Evolutionary conservation across 2,329 filamentous ascomycete genomes (phyloP), one percentile per base, ranked within the genome.

Genomic region (Endoconidiophora polonica): DNA sequence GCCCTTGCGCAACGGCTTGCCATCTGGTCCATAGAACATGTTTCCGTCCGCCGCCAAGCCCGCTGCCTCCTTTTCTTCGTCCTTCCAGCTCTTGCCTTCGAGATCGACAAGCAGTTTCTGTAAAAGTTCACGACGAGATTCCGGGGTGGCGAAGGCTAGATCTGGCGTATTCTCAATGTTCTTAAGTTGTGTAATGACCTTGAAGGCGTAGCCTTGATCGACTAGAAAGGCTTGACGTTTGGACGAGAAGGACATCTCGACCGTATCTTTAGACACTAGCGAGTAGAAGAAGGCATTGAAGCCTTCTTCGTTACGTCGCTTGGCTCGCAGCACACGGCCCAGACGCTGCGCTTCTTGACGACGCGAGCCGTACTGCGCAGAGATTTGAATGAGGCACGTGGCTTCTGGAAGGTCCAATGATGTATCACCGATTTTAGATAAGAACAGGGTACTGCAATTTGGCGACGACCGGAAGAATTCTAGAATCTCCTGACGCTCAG

Each of bases 271-370:
- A 4, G 86, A 94, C 3, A 98, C 91, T 1, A 98, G 74, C 0
- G 86, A 94, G 67, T 98, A 98, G 69, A 98, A 98, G 65, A 96
- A 98, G 0, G 91, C 91, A 61, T 98, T 98, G 65, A 98, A 98
- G 5, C 91, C 91, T 63, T 96, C 91, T 58, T 98, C 91, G 58
- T 95, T 96, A 62, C 91, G 77, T 16, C 91, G 79, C 67, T 98
- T 98, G 12, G 91, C 91, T 65, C 91, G 77, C 2, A 98, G 76
- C 58, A 98, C 96, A 47, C 91, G 82, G 3, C 91, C 91, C 0
- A 96, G 72, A 2, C 91, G 79, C 62, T 96, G 91, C 0, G 91
- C 91, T 67, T 98, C 91, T 64, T 96, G 91, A 67, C 91, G 82
- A 57, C 91, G 86, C 7, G 90, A 96, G 55, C 91, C 91, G 59